These are phyloP conservation scores for Mytilinidion resinicola DNA, from an alignment of 495 filamentous ascomycete genomes.

Conservation along the genomic window DNA sequence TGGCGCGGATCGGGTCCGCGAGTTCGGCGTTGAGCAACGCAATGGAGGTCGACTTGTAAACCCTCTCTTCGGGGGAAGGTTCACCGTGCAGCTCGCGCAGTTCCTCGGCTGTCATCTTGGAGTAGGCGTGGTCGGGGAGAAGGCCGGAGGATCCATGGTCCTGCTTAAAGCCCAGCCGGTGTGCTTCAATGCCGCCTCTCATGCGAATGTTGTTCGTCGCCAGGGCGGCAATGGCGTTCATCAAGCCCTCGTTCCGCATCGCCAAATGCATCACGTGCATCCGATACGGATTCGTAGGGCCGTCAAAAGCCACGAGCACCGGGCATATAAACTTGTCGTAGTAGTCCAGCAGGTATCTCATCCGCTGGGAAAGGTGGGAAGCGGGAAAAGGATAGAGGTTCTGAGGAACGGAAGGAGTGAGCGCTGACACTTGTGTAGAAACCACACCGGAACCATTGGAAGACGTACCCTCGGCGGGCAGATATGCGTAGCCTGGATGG, in stretches of 20 bases:
- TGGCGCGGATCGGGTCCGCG: slow-evolving; percentile 62
- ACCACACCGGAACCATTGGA: slow-evolving; percentile 25
- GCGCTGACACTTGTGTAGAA: slow-evolving; percentile 22
- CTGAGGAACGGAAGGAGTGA: slow-evolving; percentile 30
- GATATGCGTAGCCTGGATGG: slow-evolving; percentile 24
- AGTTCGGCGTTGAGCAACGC: slow-evolving; percentile 76
- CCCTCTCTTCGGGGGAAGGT: slow-evolving; percentile 63
- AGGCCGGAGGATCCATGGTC: slow-evolving; percentile 7
- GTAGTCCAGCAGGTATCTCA: slow-evolving; percentile 61
- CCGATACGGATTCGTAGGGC: slow-evolving; percentile 75
- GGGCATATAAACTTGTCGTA: slow-evolving; percentile 88
- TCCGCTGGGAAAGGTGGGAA: slow-evolving; percentile 43
- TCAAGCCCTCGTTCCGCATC: slow-evolving; percentile 69
- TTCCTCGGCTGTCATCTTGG: slow-evolving; percentile 31
- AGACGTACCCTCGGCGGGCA: slow-evolving; percentile 29
- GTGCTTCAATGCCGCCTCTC: slow-evolving; percentile 28
- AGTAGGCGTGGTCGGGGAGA: slow-evolving; percentile 22
- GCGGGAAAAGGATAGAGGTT: slow-evolving; percentile 17
- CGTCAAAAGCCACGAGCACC: slow-evolving; percentile 85
- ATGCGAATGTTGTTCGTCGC: slow-evolving; percentile 71
- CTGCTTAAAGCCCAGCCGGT: slow-evolving; percentile 25
- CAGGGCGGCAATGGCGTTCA: slow-evolving; percentile 87
- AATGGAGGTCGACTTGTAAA: slow-evolving; percentile 76
- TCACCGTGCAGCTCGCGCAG: slow-evolving; percentile 33
- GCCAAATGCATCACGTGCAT: slow-evolving; percentile 77